phyloP scores from a whole-genome alignment of 2,329 filamentous ascomycete genomes.

The Aspergillus spinulosporus region DNA sequence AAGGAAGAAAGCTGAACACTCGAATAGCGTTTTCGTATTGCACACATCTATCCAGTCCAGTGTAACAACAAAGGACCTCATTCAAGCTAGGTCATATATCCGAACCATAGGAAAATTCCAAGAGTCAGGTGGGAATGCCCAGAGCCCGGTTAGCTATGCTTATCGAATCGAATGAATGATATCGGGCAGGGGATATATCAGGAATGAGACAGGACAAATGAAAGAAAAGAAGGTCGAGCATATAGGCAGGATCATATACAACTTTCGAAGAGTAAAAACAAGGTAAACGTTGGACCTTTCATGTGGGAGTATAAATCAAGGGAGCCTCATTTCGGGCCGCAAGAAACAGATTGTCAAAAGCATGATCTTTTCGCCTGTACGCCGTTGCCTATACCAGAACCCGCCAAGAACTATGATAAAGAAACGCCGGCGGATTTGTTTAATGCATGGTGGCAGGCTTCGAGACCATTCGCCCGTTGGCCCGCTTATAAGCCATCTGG shows the following conservation, averaged over 20 bases:
- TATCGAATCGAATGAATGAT: constrained; percentile 5
- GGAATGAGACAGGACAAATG: constrained; percentile 9
- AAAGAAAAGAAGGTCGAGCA: constrained; percentile 2
- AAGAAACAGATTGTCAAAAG: constrained; percentile 16
- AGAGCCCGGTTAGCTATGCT: background rate
- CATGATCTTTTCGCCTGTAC: constrained; percentile 21
- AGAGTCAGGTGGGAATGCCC: background rate
- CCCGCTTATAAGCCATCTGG: constrained; percentile 39
- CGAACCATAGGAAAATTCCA: constrained; percentile 6
- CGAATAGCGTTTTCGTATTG: background rate
- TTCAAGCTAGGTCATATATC: background rate
- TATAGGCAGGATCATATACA: constrained; percentile 24
- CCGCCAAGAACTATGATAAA: background rate
- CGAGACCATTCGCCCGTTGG: constrained; percentile 37
- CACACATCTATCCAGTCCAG: constrained; percentile 11
- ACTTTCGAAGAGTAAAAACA: constrained; percentile 10
- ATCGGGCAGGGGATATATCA: constrained; percentile 19
- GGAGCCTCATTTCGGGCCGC: background rate
- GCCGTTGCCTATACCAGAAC: constrained; percentile 20
- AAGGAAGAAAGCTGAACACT: background rate
- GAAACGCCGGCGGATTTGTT: background rate
- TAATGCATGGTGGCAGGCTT: constrained; percentile 31
- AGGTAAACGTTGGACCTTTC: constrained; percentile 22
- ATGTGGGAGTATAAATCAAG: constrained; percentile 15
- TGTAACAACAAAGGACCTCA: background rate